phyloP scores from a whole-genome alignment of 495 filamentous ascomycete species.

The Jackrogersella minutella region DNA sequence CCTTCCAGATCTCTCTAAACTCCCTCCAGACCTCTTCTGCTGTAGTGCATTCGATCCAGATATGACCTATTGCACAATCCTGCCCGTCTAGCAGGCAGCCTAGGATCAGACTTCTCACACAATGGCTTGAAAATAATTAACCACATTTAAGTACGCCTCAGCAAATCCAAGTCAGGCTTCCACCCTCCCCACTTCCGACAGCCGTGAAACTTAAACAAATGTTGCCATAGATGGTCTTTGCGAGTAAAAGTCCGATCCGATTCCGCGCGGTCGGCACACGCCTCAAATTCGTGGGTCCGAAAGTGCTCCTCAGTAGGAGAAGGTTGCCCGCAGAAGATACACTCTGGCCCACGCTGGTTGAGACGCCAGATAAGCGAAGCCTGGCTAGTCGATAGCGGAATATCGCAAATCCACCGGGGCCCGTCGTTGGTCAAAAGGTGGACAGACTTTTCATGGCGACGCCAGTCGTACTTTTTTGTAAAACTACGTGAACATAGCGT shows the following conservation, averaged over 20 bases:
- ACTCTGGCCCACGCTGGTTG: slow-evolving; percentile 50
- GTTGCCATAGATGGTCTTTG: slow-evolving; percentile 71
- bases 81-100: no score
- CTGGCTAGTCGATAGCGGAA: slow-evolving; percentile 14
- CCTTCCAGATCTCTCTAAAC: no score
- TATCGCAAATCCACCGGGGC: slow-evolving; percentile 29
- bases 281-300: slow-evolving; percentile 63
- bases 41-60: no score
- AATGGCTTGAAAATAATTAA: no score
- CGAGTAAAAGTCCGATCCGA: slow-evolving; percentile 65
- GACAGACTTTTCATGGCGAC: slow-evolving; percentile 28
- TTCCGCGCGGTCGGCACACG: slow-evolving; percentile 61
- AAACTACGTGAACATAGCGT: slow-evolving; percentile 26
- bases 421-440: slow-evolving; percentile 5
- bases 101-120: no score
- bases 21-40: no score
- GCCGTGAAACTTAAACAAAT: slow-evolving; percentile 67
- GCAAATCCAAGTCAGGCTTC: slow-evolving; percentile 48
- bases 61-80: no score
- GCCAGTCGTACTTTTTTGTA: slow-evolving; percentile 26
- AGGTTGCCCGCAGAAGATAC: slow-evolving; percentile 57
- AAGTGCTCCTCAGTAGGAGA: slow-evolving; percentile 57
- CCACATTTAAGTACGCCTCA: slow-evolving; percentile 6
- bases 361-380: slow-evolving; percentile 27
- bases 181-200: slow-evolving; percentile 57